Evolutionary conservation across 495 filamentous ascomycete species (phyloP).

Genomic region (Filosporella fistucella): DNA sequence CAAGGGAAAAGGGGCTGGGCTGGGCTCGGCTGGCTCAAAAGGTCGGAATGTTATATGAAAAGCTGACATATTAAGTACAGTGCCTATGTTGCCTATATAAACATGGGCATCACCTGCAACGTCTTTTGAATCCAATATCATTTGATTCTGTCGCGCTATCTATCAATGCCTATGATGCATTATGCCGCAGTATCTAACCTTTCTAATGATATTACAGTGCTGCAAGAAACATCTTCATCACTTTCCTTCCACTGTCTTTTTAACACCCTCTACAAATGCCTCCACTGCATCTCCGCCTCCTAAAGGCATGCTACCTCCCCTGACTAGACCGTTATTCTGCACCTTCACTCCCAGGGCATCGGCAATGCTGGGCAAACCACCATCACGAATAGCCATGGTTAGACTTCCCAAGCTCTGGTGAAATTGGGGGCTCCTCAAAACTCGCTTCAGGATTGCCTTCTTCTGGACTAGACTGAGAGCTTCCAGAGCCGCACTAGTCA

Average conservation of each 20-base stretch:
- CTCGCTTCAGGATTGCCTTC: slow-evolving; percentile 71
- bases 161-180: too few species aligned
- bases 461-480: slow-evolving; percentile 77
- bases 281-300: slow-evolving; percentile 86
- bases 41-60: too few species aligned
- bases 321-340: slow-evolving; percentile 75
- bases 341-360: slow-evolving; percentile 78
- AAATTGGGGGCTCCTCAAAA: slow-evolving; percentile 89
- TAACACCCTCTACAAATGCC: slow-evolving; percentile 84
- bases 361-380: slow-evolving; percentile 84
- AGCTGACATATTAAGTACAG: too few species aligned
- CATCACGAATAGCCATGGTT: slow-evolving; percentile 84
- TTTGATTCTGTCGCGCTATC: too few species aligned
- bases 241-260: slow-evolving; percentile 63
- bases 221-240: too few species aligned
- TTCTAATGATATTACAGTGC: too few species aligned
- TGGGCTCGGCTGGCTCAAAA: too few species aligned
- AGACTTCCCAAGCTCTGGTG: slow-evolving; percentile 78
- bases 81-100: too few species aligned
- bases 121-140: too few species aligned
- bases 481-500: slow-evolving; percentile 63
- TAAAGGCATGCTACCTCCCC: slow-evolving; percentile 70
- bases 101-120: too few species aligned
- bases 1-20: too few species aligned
- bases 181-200: too few species aligned